These are phyloP conservation scores for Microascus cirrosus DNA, from an alignment of 2,329 filamentous ascomycete species.

Conservation along the genomic window DNA sequence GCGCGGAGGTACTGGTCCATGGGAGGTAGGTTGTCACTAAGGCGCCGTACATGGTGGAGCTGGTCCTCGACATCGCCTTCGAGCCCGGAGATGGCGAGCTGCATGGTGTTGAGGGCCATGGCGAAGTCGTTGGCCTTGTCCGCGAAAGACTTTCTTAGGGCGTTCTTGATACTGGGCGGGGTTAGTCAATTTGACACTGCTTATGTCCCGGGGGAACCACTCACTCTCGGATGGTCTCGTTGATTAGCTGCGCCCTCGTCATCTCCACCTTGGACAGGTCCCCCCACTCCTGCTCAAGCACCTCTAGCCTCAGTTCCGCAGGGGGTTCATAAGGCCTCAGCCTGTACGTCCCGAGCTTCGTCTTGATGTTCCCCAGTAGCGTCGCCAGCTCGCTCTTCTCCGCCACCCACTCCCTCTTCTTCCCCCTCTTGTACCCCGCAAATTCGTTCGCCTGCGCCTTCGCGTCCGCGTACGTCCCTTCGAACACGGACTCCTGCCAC, in stretches of 20 bases:
- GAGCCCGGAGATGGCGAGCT: slow-evolving; percentile 88
- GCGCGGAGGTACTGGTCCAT: slow-evolving; percentile 85
- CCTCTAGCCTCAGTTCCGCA: slow-evolving; percentile 67
- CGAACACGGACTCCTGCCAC: slow-evolving; percentile 75
- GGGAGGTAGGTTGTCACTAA: slow-evolving; percentile 76
- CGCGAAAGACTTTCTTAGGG: slow-evolving; percentile 81
- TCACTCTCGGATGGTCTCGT: slow-evolving; percentile 92
- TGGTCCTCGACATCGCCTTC: slow-evolving; percentile 97
- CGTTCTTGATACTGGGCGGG: slow-evolving; percentile 72
- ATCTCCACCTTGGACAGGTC: slow-evolving; percentile 74
- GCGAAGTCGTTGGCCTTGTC: slow-evolving; percentile 99
- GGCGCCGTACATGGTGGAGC: slow-evolving; percentile 70
- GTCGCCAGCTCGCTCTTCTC: slow-evolving; percentile 95
- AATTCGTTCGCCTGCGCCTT: slow-evolving; percentile 79
- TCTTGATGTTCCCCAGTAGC: slow-evolving; percentile 95
- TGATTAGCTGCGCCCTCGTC: slow-evolving; percentile 82
- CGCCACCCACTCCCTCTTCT: slow-evolving; percentile 92
- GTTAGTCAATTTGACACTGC: neutral
- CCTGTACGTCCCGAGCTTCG: slow-evolving; percentile 90
- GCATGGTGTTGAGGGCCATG: slow-evolving; percentile 86
- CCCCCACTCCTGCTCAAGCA: slow-evolving; percentile 74
- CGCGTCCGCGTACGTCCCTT: slow-evolving; percentile 85
- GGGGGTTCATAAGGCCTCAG: slow-evolving; percentile 87
- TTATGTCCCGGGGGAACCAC: slow-evolving; percentile 14
- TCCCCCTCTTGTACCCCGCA: slow-evolving; percentile 76